These are phyloP conservation scores for Spathaspora hagerdaliae DNA, from an alignment of 805 yeast genomes.

Conservation along the genomic window DNA sequence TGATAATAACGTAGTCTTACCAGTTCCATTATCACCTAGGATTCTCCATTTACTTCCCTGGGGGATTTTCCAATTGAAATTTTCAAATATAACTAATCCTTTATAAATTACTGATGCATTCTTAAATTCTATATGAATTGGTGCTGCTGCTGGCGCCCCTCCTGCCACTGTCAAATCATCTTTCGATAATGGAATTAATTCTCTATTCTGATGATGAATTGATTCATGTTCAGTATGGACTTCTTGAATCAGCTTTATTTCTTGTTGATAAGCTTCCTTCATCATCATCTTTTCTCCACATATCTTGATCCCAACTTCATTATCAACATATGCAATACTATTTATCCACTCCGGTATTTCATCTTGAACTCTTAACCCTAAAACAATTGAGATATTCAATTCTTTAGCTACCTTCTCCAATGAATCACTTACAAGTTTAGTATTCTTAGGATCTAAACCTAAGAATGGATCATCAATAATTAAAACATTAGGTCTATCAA, in stretches of 20 bases:
- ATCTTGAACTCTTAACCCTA: constrained; percentile 80
- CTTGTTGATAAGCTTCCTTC: neutral
- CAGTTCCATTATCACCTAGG: constrained; percentile 87
- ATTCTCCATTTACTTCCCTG: constrained; percentile 85
- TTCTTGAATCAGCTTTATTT: neutral
- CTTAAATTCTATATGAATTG: constrained; percentile 43
- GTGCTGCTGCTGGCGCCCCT: neutral
- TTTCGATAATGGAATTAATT: constrained; percentile 8
- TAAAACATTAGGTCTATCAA: constrained; percentile 60
- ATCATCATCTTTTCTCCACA: constrained; percentile 43
- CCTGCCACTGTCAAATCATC: neutral
- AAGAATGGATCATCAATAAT: constrained; percentile 89
- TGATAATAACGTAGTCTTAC: constrained; percentile 85
- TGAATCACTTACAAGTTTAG: constrained; percentile 53
- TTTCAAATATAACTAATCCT: constrained; percentile 53
- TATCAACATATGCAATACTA: constrained; percentile 60
- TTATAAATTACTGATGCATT: constrained; percentile 64
- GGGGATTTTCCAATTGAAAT: constrained; percentile 63
- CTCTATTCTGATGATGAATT: neutral
- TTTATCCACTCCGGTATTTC: constrained; percentile 75
- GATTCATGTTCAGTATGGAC: constrained; percentile 12
- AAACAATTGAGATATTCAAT: constrained; percentile 53
- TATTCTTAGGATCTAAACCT: constrained; percentile 80
- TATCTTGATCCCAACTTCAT: constrained; percentile 42
- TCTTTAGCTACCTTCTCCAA: constrained; percentile 28